Conservation (phyloP, 2,329 filamentous ascomycete species). For the Fusarium tanahbumbuense region DNA sequence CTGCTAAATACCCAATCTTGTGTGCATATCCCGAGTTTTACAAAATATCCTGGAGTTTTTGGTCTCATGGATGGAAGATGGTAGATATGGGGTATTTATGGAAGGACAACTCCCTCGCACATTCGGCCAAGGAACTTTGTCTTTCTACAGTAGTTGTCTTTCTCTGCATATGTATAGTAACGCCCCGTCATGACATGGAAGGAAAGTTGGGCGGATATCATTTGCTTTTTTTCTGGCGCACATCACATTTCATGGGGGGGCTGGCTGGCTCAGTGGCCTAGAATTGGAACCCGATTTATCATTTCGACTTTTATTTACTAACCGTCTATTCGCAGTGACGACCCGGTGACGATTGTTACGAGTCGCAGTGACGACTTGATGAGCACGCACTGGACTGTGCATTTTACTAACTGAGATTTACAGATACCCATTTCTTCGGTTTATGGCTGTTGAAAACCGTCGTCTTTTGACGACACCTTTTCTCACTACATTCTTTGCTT, state of each 20-base stretch:
- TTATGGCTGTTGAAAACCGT: constrained; percentile 33
- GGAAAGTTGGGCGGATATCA: constrained; percentile 2
- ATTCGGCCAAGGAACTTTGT: neutral
- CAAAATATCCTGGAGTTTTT: constrained; percentile 24
- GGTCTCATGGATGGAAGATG: constrained; percentile 9
- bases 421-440: constrained; percentile 24
- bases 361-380: constrained; percentile 18
- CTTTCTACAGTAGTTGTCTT: neutral
- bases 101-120: no score
- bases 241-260: constrained; percentile 28
- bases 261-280: constrained; percentile 41
- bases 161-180: constrained; percentile 42
- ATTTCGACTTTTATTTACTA: constrained; percentile 41
- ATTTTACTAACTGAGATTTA: constrained; percentile 6
- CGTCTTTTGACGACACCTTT: constrained; percentile 51
- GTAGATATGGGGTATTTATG: neutral
- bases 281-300: constrained; percentile 42
- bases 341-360: constrained; percentile 1
- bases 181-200: constrained; percentile 39
- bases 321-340: constrained; percentile 47
- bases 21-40: constrained; percentile 4
- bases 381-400: neutral
- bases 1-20: constrained; percentile 37
- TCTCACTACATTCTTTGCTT: constrained; percentile 65
- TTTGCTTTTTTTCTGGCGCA: constrained; percentile 30